Evolutionary conservation across 2,329 filamentous ascomycete genomes (phyloP), one percentile per base, ranked within the genome.

Genomic region (Trichoderma citrinoviride): DNA sequence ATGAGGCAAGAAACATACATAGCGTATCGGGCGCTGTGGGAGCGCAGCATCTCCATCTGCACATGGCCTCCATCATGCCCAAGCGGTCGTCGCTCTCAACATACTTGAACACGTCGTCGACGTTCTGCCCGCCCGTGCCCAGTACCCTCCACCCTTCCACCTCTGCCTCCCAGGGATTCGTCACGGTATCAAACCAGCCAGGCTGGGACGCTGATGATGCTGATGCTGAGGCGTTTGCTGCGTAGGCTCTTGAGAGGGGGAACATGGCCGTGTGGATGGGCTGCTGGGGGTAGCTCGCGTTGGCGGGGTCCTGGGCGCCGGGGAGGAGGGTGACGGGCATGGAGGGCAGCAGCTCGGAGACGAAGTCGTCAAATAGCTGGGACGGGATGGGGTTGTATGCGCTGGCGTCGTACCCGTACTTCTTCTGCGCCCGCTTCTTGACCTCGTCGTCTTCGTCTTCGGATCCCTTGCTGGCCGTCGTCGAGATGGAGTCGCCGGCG

Each of bases 11-110:
- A 2, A n/a, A 57, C 90, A 82, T 82, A 94, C 93, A 97, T 49
- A 99, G 75, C 0, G 96, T 99, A 77, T 99, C 96, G 0, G 96
- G 95, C 1, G 95, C 95, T 0, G 95, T 99, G 1, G 95, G 95
- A 5, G 95, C 95, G 69, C 88, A 88, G 73, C 92, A 91, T 67
- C 95, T 85, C 95, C 95, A 99, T 66, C 93, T 85, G 69, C 96
- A 88, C 87, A 96, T 95, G 65, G 89, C 89, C 77, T 98, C 95
- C 90, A 98, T 95, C 85, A 97, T 91, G 53, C 89, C 89, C 27
- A 98, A 74, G 21, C 93, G 81, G 70, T 93, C 87, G 47, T 92
- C 87, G 41, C 86, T 88, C 65, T 90, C 87, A 27, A 98, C 85
- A 73, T 99, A 99, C 76, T 94, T 95, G 76, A 93, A 91, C 3